Evolutionary conservation across 1,139 yeast species (phyloP).

Genomic region (Geotrichum australiense): DNA sequence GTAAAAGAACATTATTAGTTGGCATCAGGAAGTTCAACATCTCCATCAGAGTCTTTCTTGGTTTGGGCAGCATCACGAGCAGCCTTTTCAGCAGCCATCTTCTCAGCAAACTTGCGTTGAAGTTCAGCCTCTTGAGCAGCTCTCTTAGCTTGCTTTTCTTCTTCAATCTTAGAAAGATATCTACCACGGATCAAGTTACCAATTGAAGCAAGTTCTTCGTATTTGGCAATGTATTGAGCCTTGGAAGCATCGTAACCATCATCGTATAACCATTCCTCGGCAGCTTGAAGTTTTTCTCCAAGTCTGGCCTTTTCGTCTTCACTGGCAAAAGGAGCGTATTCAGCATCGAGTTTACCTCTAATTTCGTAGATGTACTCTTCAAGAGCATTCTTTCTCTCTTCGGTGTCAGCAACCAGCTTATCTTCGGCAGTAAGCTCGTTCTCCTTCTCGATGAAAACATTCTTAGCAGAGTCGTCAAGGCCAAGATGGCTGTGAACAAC

Average conservation of each 20-base stretch:
- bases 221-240: conserved; percentile 96
- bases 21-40: conserved; percentile 25
- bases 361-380: conserved; percentile 98
- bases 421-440: conserved; percentile 79
- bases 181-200: conserved; percentile 97
- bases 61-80: conserved; percentile 27
- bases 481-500: conserved; percentile 58
- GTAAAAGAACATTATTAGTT: too few relatives aligned
- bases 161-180: conserved; percentile 90
- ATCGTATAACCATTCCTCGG: conserved; percentile 98
- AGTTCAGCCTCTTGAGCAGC: conserved; percentile 85
- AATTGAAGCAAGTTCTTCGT: conserved; percentile 90
- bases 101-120: conserved; percentile 79
- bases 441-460: conserved; percentile 70
- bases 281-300: conserved; percentile 62
- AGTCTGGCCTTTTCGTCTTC: conserved; percentile 84
- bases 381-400: conserved; percentile 95
- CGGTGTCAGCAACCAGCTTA: conserved; percentile 96
- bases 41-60: conserved; percentile 24
- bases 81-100: conserved; percentile 75
- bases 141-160: conserved; percentile 82
- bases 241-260: conserved; percentile 95
- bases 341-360: conserved; percentile 94
- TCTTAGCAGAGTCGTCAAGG: conserved; percentile 52
- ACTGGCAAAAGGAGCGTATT: conserved; percentile 80